Conservation (phyloP, 176 grass and related monocot species). For the Aechmea fasciata region DNA sequence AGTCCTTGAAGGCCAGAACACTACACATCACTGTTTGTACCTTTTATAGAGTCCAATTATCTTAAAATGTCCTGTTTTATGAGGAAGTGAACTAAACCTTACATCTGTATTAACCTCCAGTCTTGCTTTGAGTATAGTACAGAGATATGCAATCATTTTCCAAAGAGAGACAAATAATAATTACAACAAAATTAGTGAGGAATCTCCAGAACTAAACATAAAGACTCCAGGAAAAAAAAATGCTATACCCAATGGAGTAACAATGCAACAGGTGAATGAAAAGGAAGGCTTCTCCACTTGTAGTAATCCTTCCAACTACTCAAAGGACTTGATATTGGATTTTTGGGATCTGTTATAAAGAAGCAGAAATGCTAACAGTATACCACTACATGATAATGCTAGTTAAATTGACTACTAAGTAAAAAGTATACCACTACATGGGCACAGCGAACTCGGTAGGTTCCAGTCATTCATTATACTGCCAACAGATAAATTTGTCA, state of each 20-base stretch:
- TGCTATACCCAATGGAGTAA: constrained; percentile 78
- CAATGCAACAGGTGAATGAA: constrained; percentile 74
- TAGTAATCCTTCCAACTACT: constrained; percentile 88
- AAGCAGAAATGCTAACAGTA: not conserved
- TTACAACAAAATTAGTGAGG: not conserved
- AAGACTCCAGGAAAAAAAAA: not conserved
- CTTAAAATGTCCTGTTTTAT: too few relatives aligned
- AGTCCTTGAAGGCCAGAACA: too few relatives aligned
- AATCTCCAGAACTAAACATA: not conserved
- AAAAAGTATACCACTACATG: constrained; percentile 57
- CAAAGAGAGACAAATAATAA: not conserved
- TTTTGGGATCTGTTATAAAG: constrained; percentile 40
- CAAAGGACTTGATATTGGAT: constrained; percentile 25
- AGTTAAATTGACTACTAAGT: not conserved
- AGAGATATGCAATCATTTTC: not conserved
- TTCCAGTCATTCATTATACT: constrained; percentile 57
- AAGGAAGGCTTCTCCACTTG: constrained; percentile 70
- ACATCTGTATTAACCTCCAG: too few relatives aligned
- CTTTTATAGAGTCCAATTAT: too few relatives aligned
- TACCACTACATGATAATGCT: not conserved
- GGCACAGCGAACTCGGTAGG: constrained; percentile 62
- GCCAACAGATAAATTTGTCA: not conserved
- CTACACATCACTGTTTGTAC: too few relatives aligned
- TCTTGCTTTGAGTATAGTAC: not conserved
- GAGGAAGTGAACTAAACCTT: too few relatives aligned